phyloP scores from a whole-genome alignment of 2,329 filamentous ascomycete species.

The Colletotrichum tanaceti region DNA sequence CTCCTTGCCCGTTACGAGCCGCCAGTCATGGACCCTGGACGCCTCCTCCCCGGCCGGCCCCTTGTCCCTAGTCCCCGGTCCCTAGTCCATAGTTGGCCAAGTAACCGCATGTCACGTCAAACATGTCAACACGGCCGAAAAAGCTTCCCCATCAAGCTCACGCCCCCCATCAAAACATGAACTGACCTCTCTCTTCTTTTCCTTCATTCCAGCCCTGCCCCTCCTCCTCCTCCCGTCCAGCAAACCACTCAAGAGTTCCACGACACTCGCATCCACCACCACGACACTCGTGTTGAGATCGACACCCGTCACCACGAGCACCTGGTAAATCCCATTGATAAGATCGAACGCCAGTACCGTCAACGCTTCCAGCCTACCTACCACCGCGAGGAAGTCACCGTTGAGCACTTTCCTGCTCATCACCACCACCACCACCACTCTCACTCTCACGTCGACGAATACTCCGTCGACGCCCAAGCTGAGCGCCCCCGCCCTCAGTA shows the following conservation, averaged over 20 bases:
- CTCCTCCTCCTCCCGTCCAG: slow-evolving; percentile 44
- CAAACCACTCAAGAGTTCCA: slow-evolving; percentile 60
- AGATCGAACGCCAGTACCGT: slow-evolving; percentile 75
- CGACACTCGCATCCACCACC: slow-evolving; percentile 72
- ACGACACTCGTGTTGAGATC: slow-evolving; percentile 75
- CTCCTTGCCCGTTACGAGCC: slow-evolving; percentile 38
- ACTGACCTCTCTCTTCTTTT: slow-evolving; percentile 43
- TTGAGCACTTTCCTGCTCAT: slow-evolving; percentile 53
- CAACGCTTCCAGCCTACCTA: slow-evolving; percentile 67
- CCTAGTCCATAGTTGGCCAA: slow-evolving; percentile 41
- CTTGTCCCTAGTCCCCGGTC: slow-evolving; percentile 6
- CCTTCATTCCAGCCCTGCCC: slow-evolving; percentile 36
- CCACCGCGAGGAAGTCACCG: slow-evolving; percentile 52
- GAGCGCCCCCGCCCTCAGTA: slow-evolving; percentile 46
- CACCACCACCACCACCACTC: slow-evolving; percentile 47
- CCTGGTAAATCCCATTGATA: slow-evolving; percentile 66
- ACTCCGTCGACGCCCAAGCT: slow-evolving; percentile 61
- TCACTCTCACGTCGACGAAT: slow-evolving; percentile 53
- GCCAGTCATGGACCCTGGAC: slow-evolving; percentile 39
- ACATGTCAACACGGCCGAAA: slow-evolving; percentile 34
- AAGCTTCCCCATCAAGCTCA: slow-evolving; percentile 38
- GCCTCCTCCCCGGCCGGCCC: slow-evolving; percentile 26
- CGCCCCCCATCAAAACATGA: slow-evolving; percentile 43
- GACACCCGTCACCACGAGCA: slow-evolving; percentile 63
- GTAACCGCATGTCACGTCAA: slow-evolving; percentile 41